Evolutionary conservation across 805 yeast species (phyloP).

Genomic region (Starmera pachycereana): DNA sequence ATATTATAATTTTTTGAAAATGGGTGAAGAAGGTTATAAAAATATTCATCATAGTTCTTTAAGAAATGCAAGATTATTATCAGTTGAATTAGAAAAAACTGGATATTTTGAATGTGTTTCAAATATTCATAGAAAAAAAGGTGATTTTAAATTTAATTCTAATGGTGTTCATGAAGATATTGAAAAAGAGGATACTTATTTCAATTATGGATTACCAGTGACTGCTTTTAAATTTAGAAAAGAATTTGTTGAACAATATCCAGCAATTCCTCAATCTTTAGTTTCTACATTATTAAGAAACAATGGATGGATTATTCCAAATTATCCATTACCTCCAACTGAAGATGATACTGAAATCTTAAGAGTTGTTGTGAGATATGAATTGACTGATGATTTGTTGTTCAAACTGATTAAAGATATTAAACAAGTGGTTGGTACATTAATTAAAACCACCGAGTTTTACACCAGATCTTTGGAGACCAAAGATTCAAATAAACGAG

Average conservation of each 20-base stretch:
- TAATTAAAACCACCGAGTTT: slow-evolving; percentile 35
- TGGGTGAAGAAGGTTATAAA: slow-evolving; percentile 66
- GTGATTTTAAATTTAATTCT: slow-evolving; percentile 19
- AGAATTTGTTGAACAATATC: slow-evolving; percentile 45
- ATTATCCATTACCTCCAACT: slow-evolving; percentile 66
- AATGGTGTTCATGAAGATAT: slow-evolving; percentile 17
- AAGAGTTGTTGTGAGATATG: slow-evolving; percentile 74
- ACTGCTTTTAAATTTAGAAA: slow-evolving; percentile 74
- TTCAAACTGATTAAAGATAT: slow-evolving; percentile 57
- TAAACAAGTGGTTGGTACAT: slow-evolving; percentile 39
- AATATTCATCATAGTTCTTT: slow-evolving; percentile 52
- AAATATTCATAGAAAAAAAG: slow-evolving; percentile 56
- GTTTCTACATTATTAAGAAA: slow-evolving; percentile 63
- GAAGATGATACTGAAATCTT: slow-evolving; percentile 58
- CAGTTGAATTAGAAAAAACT: slow-evolving; percentile 52
- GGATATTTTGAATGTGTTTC: slow-evolving; percentile 65
- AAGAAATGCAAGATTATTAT: slow-evolving; percentile 59
- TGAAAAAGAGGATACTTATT: slow-evolving; percentile 30
- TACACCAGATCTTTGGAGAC: slow-evolving; percentile 9
- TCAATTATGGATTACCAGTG: slow-evolving; percentile 76
- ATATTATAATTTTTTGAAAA: slow-evolving; percentile 65
- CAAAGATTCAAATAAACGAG: slow-evolving; percentile 13
- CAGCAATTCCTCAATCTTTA: slow-evolving; percentile 75
- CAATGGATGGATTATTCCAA: slow-evolving; percentile 83
- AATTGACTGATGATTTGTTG: slow-evolving; percentile 50